Evolutionary conservation across 108 stramenopile species (phyloP), one percentile per base, ranked within the genome.

Genomic region (Cyclotella choctawhatcheeana): DNA sequence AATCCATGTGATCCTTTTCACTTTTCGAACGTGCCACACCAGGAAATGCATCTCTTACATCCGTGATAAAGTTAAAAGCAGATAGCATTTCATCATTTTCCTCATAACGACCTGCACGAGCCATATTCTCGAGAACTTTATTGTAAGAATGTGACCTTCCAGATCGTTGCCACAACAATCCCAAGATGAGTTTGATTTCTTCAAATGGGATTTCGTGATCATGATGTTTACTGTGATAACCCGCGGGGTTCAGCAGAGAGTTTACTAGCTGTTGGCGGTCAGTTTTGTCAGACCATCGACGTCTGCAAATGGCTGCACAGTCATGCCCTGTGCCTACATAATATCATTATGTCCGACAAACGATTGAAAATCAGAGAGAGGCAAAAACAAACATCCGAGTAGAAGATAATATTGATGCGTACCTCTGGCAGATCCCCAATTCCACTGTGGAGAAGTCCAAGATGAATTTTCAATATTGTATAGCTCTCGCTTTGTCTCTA

Each of bases 151-250:
- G 78, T 12, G 83, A 78, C 84, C 91, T 84, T 4, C 88, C 77
- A 25, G 81, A 84, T 5, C 64, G 43, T 71, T 93, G 92, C 86
- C 84, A 91, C 34, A 77, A 65, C 65, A 93, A 71, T 26, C 71
- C 92, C 17, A 91, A 74, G 35, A 89, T 71, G n/a, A 93, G 71
- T 73, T 91, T 93, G 44, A 93, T 44, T 81, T 93, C 92, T 59
- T 93, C 92, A 58, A 89, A 85, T 10, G 82, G 52, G 0, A 73
- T 58, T 29, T 77, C 69, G 4, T 64, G 45, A 16, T 61, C 69
- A 33, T 35, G 58, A 8, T 64, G 53, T 14, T 61, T 67, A 33
- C 31, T 53, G 5, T 20, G 67, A 24, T 65, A 58, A 12, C 65
- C 59, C 52, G 35, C 59, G n/a, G 85, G 81, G 32, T 62, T 32